Base-by-base conservation (phyloP, 2,329 filamentous ascomycete species). In the Torrubiella hemipterigena region DNA sequence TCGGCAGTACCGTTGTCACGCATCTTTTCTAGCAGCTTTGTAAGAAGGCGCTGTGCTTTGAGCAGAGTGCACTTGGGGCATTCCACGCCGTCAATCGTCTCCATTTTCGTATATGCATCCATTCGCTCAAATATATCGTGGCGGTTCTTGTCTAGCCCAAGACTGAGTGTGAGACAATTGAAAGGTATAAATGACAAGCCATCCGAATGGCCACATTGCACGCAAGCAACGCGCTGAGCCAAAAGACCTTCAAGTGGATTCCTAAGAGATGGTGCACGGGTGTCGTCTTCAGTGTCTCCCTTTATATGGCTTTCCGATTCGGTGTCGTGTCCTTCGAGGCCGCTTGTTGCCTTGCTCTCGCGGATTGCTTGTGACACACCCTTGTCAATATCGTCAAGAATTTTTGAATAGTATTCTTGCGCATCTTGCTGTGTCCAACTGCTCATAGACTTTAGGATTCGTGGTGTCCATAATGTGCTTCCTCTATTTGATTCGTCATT, bases 391-490 rank as follows among this genome's bases (percentile, higher is more conserved):
- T 87, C 78, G 42, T 89, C 85, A 29, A 95, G 56, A 11, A 98
- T 67, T 47, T 89, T 93, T 12, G 85, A 89, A 46, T 83, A 95
- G 53, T 96, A 98, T 54, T 98, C 91, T 50, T 96, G 91, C 5
- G 91, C 91, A 56, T 98, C 91, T 55, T 98, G 91, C 51, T 96
- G 91, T 43, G 93, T 82, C 73, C 82, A 93, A 18, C 83, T 94
- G 54, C 80, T 89, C 79, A 96, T 93, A 8, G 78, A 87, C 55
- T 94, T 94, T 27, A 95, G 61, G 33, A 80, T 73, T 1, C 70
- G 61, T 0, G 84, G 82, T 6, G 86, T 86, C 84, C 84, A 94
- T 11, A 95, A 63, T 14, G 77, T 79, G 45, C 67, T 69, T 7
- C 84, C 84, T 38, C 83, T 78, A 45, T 86, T 83, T 7, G 66